Conservation (phyloP, 2,329 filamentous ascomycete species). For the Paecilomyces sp. region DNA sequence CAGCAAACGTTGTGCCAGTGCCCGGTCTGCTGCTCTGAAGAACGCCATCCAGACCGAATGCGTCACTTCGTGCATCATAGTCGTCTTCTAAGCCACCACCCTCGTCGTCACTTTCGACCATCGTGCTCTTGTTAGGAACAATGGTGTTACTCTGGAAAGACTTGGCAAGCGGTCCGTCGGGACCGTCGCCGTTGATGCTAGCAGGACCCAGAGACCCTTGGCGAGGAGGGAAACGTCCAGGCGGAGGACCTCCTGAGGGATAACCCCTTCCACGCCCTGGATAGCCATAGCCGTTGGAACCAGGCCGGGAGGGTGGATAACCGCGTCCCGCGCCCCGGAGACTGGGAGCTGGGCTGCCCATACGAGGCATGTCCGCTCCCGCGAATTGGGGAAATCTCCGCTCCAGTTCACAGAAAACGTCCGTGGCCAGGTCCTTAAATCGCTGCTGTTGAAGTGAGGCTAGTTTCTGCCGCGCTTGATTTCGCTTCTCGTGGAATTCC, state of each 20-base stretch:
- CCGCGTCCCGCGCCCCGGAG: constrained; percentile 51
- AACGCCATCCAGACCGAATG: constrained; percentile 54
- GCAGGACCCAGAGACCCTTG: constrained; percentile 36
- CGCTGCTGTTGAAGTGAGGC: constrained; percentile 79
- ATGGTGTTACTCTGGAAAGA: constrained; percentile 94
- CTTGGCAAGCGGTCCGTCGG: constrained; percentile 72
- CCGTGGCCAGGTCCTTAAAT: constrained; percentile 87
- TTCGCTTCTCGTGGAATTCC: constrained; percentile 91
- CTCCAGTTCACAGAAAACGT: constrained; percentile 93
- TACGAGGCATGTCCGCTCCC: constrained; percentile 59
- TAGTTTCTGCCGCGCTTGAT: constrained; percentile 93
- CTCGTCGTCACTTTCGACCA: constrained; percentile 92
- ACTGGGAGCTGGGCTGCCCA: constrained; percentile 58
- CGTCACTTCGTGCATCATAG: constrained; percentile 54
- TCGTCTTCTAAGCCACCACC: constrained; percentile 47
- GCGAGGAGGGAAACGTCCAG: constrained; percentile 30
- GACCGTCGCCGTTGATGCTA: constrained; percentile 55
- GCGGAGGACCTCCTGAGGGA: constrained; percentile 29
- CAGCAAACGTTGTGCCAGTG: constrained; percentile 43
- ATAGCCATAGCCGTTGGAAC: constrained; percentile 18
- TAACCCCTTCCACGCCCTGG: constrained; percentile 25
- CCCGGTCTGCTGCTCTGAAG: constrained; percentile 35
- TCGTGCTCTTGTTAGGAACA: constrained; percentile 93
- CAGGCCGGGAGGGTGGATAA: constrained; percentile 7
- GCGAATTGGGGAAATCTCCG: constrained; percentile 78